These are phyloP conservation scores for Phialocephala sp. DNA, from an alignment of 2,329 filamentous ascomycete species.

Conservation along the genomic window DNA sequence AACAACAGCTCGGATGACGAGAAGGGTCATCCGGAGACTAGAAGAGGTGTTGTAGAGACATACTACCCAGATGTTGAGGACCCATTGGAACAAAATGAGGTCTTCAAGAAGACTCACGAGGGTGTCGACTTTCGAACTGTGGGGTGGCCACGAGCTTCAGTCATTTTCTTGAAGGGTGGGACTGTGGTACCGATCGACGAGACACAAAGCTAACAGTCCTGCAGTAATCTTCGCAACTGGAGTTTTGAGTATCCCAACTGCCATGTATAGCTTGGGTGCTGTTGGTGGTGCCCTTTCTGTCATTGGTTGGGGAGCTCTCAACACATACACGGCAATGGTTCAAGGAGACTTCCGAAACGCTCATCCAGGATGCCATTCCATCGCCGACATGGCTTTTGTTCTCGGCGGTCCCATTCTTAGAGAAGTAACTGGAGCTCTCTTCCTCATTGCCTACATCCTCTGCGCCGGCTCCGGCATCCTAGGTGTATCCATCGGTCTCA, in stretches of 20 bases:
- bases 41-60: conserved; percentile 32
- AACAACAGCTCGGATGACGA: conserved; percentile 33
- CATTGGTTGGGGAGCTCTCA: conserved; percentile 46
- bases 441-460: conserved; percentile 63
- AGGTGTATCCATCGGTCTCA: conserved; percentile 62
- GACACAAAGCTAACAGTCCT: conserved; percentile 1
- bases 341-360: conserved; percentile 57
- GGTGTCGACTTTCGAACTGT: conserved; percentile 55
- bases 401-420: conserved; percentile 58
- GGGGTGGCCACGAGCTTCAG: conserved; percentile 52
- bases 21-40: conserved; percentile 23
- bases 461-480: conserved; percentile 63
- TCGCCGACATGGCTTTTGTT: conserved; percentile 63
- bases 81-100: conserved; percentile 43
- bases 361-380: conserved; percentile 57
- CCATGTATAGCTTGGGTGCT: conserved; percentile 51
- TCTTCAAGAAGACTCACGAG: conserved; percentile 52
- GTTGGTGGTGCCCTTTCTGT: conserved; percentile 51
- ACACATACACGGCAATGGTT: conserved; percentile 51
- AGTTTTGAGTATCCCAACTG: conserved; percentile 49
- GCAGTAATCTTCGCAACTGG: conserved; percentile 48
- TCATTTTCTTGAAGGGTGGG: conserved; percentile 52
- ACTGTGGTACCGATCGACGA: conserved; percentile 5
- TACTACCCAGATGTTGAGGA: conserved; percentile 31
- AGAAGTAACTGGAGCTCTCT: conserved; percentile 60